Evolutionary conservation across 306 rosid species (phyloP), one percentile per base, ranked within the genome.

Genomic region (Trifolium repens): DNA sequence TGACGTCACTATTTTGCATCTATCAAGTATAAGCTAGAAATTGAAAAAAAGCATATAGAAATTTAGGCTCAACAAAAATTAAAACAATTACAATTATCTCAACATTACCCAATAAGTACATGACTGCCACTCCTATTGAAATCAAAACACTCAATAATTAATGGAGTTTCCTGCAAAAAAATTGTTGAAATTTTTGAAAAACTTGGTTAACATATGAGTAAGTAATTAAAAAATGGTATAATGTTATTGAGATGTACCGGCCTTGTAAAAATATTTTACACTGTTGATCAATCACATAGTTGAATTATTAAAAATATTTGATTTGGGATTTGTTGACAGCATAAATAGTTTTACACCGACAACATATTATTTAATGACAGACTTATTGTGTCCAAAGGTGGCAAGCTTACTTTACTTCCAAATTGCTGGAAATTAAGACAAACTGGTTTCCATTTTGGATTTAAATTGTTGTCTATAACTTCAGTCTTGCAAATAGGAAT

Each of bases 401-500:
- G 70, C 26, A 78, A 79, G 72, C 87, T 81, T 85, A 85, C 98
- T 89, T 87, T 94, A 85, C 88, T 90, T 74, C 88, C 94, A 78
- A 90, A 87, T 78, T 94, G 90, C 64, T 86, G 89, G 85, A 79
- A 81, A 69, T 88, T 77, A 67, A 91, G 75, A 77, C 73, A 84
- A 34, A 90, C 39, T 34, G 91, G 91, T 75, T 84, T 94, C 98
- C 98, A 91, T 74, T 66, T 82, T 53, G 98, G 98, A 84, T 90
- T 87, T 76, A 89, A 84, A 70, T 87, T 81, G 84, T 91, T 78
- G 65, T 91, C 79, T 60, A 88, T 73, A 63, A 86, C 97, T 85
- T 91, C 97, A 35, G 97, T 94, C 83, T 89, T 94, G 90, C 96
- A 91, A 50, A 94, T 90, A 74, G 97, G 98, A 78, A 91, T 42